phyloP scores from a whole-genome alignment of 2,329 filamentous ascomycete genomes.

The Herpomyces periplanetae region DNA sequence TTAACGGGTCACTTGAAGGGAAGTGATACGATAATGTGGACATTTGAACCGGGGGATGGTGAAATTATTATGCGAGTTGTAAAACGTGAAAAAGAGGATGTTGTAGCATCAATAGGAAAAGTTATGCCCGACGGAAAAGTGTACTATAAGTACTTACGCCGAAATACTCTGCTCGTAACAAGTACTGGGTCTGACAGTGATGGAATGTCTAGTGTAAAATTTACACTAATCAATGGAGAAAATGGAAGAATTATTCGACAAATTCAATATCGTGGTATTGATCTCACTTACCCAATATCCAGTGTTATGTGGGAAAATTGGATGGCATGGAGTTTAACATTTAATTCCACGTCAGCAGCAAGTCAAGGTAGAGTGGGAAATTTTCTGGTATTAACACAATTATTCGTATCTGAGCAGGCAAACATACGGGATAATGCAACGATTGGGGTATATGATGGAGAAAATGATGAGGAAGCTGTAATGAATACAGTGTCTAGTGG shows the following conservation, averaged over 20 bases:
- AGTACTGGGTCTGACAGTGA: conserved; percentile 23
- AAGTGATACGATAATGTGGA: no score
- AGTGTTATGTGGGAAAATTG: conserved; percentile 71
- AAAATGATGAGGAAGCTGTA: no score
- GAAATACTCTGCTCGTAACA: conserved; percentile 40
- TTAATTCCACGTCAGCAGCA: conserved; percentile 14
- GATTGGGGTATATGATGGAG: no score
- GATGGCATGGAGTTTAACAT: conserved; percentile 51
- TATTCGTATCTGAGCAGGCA: conserved; percentile 46
- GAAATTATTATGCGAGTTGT: conserved; percentile 28
- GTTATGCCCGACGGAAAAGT: conserved; percentile 74
- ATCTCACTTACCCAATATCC: conserved; percentile 27
- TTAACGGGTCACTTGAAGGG: no score
- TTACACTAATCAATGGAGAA: conserved; percentile 50
- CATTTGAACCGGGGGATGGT: conserved; percentile 21
- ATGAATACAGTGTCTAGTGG: no score
- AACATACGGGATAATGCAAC: no score
- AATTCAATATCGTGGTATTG: conserved; percentile 27
- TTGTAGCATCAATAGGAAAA: conserved; percentile 69
- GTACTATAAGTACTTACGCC: conserved; percentile 82
- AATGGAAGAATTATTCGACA: conserved; percentile 44
- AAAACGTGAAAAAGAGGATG: conserved; percentile 31
- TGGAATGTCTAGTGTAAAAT: conserved; percentile 16
- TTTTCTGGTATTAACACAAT: conserved; percentile 45
- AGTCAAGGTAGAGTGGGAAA: conserved; percentile 63